Base-by-base conservation (phyloP, 441 rosid species). In the Euphorbia corollata region DNA sequence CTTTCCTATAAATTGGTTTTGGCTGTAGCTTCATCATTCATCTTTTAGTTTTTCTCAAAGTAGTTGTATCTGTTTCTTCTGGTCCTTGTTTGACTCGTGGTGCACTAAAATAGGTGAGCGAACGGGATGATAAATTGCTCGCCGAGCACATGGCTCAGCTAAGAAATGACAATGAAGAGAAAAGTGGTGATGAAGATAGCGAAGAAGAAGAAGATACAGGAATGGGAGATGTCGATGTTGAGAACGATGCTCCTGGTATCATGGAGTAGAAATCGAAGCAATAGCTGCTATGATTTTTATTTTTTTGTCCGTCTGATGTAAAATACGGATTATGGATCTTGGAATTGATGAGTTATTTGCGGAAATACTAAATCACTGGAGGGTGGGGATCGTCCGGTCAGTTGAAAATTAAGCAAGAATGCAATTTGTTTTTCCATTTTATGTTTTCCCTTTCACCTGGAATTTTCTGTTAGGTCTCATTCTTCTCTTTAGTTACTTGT, bases 141-240 rank as follows among this genome's bases (percentile, higher is more conserved):
- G 92, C 96, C 7, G 97, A 94, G 78, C 94, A 87, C 80, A 94
- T 91, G 99, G 97, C 92, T 68, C 87, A 87, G 85, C 81, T 94
- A 69, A 60, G 82, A 19, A 72, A 75, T 15, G 95, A 84, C 63
- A 89, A 91, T 20, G 98, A 90, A 75, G 99, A 95, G 78, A 71
- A 88, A 19, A 83, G 96, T 50, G 99, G 99, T 8, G 99, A 90
- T 72, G 98, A 90, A 80, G 94, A 90, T 59, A 91, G 95, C 68
- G 45, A 39, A 39, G 98, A 91, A 73, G 98, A 89, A 73, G 99
- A 94, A 71, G 98, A 91, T 74, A 89, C 87, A 0, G 98, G 99
- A n/a, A 81, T 89, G 99, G 98, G 98, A 19, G 97, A 88, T 58
- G 83, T 81, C 15, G 96, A 94, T 34, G 71, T 68, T 56, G 71